Evolutionary conservation across 805 yeast genomes (phyloP).

Genomic region (Wilhelminamyces savonicus): DNA sequence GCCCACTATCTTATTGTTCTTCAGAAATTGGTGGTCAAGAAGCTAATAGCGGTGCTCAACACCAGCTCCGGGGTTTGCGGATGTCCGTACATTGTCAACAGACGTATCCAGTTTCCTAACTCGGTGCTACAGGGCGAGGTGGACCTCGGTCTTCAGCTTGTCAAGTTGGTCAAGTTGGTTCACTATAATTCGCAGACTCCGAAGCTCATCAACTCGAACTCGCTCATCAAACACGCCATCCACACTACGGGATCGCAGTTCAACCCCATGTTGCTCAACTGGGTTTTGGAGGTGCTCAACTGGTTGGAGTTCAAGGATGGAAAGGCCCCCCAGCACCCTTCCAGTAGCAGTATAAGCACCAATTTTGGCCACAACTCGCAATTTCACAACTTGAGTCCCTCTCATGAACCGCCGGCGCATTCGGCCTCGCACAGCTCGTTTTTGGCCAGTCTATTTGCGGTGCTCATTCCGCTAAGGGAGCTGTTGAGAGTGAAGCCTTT

Average conservation of each 20-base stretch:
- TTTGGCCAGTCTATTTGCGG: slow-evolving; percentile 41
- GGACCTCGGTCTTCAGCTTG: slow-evolving; percentile 35
- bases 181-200: slow-evolving; percentile 40
- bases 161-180: slow-evolving; percentile 30
- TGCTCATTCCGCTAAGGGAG: slow-evolving; percentile 35
- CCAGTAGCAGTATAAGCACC: slow-evolving; percentile 1
- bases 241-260: slow-evolving; percentile 7
- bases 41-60: slow-evolving; percentile 23
- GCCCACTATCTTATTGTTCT: slow-evolving; percentile 32
- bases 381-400: slow-evolving; percentile 6
- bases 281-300: slow-evolving; percentile 47
- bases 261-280: slow-evolving; percentile 36
- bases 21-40: slow-evolving; percentile 34
- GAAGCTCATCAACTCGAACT: slow-evolving; percentile 35
- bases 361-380: slow-evolving; percentile 5
- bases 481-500: slow-evolving; percentile 30
- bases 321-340: slow-evolving; percentile 7
- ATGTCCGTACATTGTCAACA: slow-evolving; percentile 22
- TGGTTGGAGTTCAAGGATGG: slow-evolving; percentile 56
- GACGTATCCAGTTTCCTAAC: slow-evolving; percentile 31
- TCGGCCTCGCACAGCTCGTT: slow-evolving; percentile 21
- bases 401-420: slow-evolving; percentile 4
- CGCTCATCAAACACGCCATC: slow-evolving; percentile 24
- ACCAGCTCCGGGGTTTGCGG: slow-evolving; percentile 1
- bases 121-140: slow-evolving; percentile 36